Conservation (phyloP, 495 filamentous ascomycete genomes). For the Staphylotrichum longicolle region DNA sequence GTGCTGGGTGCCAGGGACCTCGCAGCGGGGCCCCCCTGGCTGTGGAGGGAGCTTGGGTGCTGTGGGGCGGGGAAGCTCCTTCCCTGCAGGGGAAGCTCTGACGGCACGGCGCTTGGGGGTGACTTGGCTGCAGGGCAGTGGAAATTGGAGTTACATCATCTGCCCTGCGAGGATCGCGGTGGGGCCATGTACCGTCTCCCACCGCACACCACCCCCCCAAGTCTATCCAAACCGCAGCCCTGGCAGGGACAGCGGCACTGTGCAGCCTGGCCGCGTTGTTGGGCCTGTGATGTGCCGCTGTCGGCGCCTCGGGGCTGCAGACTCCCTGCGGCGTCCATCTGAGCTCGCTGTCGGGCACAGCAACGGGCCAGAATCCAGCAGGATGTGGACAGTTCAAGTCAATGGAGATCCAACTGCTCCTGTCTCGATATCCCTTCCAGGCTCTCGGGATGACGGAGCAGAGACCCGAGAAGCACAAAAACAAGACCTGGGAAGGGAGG, state of each 20-base stretch:
- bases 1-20: constrained; percentile 18
- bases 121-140: constrained; percentile 3
- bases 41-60: constrained; percentile 19
- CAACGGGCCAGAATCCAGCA: not conserved
- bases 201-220: not conserved
- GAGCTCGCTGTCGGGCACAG: not conserved
- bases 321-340: constrained; percentile 1
- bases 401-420: not conserved
- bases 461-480: not conserved
- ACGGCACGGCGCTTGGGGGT: constrained; percentile 18
- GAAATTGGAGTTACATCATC: constrained; percentile 9
- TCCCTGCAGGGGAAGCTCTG: constrained; percentile 19
- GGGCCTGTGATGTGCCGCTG: constrained; percentile 15
- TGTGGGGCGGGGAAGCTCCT: constrained; percentile 29
- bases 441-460: not conserved
- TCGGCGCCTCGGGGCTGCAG: constrained; percentile 17
- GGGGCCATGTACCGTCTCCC: not conserved
- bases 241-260: not conserved
- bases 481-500: no score
- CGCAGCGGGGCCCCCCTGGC: constrained; percentile 23
- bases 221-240: not conserved
- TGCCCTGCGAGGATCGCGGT: no score
- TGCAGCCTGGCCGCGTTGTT: constrained; percentile 2
- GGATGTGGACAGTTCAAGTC: not conserved
- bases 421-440: not conserved